These are phyloP conservation scores for Heterobasidion occidentale DNA, from an alignment of 1,284 basidiomycete species.

Conservation along the genomic window DNA sequence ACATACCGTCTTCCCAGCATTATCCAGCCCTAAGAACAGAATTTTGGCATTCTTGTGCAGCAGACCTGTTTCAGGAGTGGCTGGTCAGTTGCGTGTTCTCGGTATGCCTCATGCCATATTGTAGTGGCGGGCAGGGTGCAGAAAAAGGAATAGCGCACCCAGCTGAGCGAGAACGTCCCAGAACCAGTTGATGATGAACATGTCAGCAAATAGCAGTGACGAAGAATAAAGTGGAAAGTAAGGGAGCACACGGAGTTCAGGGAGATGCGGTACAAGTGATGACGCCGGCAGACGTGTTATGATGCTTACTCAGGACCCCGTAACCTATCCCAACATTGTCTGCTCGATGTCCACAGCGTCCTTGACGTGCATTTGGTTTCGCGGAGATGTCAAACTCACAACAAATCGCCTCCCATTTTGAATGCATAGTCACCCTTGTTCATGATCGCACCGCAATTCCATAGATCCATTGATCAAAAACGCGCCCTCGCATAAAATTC, in stretches of 20 bases:
- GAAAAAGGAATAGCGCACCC: conserved; percentile 42
- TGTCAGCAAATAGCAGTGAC: conserved; percentile 27
- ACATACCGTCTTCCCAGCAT: conserved; percentile 97
- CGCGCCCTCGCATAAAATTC: no score
- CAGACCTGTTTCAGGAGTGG: conserved; percentile 54
- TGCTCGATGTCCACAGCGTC: background rate
- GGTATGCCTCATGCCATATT: background rate
- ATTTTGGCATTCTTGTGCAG: conserved; percentile 99
- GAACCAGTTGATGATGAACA: conserved; percentile 93
- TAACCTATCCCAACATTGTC: no score
- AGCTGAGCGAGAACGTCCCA: conserved; percentile 90
- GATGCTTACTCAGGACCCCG: no score
- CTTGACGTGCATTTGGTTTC: background rate
- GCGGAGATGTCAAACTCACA: no score
- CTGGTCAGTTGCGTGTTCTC: background rate
- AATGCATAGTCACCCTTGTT: no score
- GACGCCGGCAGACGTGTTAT: background rate
- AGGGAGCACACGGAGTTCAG: conserved; percentile 11
- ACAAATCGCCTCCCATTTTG: no score
- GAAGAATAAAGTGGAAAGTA: conserved; percentile 9
- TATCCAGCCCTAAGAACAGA: conserved; percentile 97
- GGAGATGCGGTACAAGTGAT: conserved; percentile 5
- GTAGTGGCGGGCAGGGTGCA: background rate
- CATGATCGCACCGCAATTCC: no score
- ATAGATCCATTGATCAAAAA: no score